These are phyloP conservation scores for Diplodia scrobiculata DNA, from an alignment of 2,329 filamentous ascomycete species.

Conservation along the genomic window DNA sequence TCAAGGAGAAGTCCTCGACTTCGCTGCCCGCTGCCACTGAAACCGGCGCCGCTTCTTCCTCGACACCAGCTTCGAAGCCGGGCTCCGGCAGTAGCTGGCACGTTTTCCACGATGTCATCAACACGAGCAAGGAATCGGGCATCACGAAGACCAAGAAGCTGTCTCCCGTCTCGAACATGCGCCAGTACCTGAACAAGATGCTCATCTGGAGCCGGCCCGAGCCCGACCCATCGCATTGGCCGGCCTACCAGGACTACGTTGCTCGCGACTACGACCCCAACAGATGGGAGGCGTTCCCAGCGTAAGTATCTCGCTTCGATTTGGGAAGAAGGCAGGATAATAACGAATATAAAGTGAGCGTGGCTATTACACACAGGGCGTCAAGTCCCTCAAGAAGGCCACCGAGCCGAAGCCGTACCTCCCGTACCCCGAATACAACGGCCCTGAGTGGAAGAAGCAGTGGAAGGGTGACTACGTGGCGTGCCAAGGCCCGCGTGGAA, in stretches of 20 bases:
- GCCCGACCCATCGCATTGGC: slow-evolving; percentile 46
- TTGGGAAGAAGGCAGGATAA: neutral
- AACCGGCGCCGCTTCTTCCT: slow-evolving; percentile 4
- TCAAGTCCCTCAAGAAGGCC: slow-evolving; percentile 29
- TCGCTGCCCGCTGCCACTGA: slow-evolving; percentile 17
- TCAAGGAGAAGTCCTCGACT: slow-evolving; percentile 17
- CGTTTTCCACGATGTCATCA: slow-evolving; percentile 26
- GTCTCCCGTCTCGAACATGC: slow-evolving; percentile 34
- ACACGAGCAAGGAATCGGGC: slow-evolving; percentile 10
- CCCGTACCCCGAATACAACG: slow-evolving; percentile 73
- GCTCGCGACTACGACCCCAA: slow-evolving; percentile 52
- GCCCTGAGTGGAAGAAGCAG: slow-evolving; percentile 58
- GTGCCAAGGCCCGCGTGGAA: slow-evolving; percentile 63
- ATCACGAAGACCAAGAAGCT: slow-evolving; percentile 25
- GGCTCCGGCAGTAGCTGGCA: slow-evolving; percentile 22
- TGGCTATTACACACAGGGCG: slow-evolving; percentile 16
- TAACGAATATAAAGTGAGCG: slow-evolving; percentile 5
- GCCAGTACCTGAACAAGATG: slow-evolving; percentile 47
- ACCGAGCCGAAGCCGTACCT: slow-evolving; percentile 61
- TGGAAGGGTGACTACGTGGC: slow-evolving; percentile 62
- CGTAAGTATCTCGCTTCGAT: slow-evolving; percentile 34
- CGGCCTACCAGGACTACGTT: slow-evolving; percentile 49
- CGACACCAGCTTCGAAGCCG: slow-evolving; percentile 8
- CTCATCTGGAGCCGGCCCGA: slow-evolving; percentile 46
- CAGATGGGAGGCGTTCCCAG: slow-evolving; percentile 51